Conservation (phyloP, 2,329 filamentous ascomycete genomes). For the Diaporthe aspalathi region DNA sequence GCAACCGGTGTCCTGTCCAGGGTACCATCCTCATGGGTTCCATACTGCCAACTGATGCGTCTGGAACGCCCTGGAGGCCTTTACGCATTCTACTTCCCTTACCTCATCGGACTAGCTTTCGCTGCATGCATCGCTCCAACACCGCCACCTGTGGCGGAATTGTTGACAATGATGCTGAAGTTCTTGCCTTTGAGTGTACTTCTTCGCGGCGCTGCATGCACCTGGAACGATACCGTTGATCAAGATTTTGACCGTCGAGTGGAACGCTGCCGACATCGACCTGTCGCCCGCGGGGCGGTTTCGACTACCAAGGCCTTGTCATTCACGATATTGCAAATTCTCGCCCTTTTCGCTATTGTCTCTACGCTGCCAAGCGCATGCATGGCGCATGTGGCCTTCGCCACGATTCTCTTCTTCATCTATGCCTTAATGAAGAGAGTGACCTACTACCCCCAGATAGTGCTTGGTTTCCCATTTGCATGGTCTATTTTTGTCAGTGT, state of each 20-base stretch:
- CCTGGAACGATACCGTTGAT: slow-evolving; percentile 68
- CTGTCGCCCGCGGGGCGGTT: slow-evolving; percentile 63
- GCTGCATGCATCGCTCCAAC: slow-evolving; percentile 54
- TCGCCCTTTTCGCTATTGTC: no score
- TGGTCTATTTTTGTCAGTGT: no score
- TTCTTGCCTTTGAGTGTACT: slow-evolving; percentile 53
- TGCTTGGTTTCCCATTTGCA: no score
- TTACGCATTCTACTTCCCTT: slow-evolving; percentile 65
- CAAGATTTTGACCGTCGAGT: slow-evolving; percentile 64
- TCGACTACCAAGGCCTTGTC: slow-evolving; percentile 55
- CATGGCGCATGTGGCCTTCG: no score
- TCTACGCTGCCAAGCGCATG: no score
- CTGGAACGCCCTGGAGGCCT: slow-evolving; percentile 63
- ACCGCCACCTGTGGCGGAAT: no score
- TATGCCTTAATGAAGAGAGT: no score
- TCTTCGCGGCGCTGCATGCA: slow-evolving; percentile 59
- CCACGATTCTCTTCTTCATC: no score
- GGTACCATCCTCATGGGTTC: slow-evolving; percentile 56
- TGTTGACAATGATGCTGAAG: slow-evolving; percentile 52
- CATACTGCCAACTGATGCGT: slow-evolving; percentile 65
- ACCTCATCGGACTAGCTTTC: slow-evolving; percentile 58
- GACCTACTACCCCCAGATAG: no score
- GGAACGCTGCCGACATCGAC: slow-evolving; percentile 61
- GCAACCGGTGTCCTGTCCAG: not conserved
- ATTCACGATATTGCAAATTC: slow-evolving; percentile 56